Base-by-base conservation (phyloP, 2,329 filamentous ascomycete genomes). In the Xenoacremonium recifei region DNA sequence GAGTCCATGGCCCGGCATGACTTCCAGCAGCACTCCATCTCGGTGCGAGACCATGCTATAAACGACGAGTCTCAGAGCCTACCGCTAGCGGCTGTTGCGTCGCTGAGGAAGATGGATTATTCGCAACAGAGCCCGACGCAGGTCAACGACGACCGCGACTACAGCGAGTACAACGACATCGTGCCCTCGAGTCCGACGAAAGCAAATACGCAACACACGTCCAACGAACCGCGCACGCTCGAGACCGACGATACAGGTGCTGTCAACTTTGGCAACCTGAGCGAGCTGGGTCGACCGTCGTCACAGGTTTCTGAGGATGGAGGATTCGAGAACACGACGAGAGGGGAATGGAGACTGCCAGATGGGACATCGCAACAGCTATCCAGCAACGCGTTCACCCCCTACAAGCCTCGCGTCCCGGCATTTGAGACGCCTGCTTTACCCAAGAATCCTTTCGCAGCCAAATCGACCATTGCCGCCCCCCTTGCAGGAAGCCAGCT, bases 91-190 rank as follows among this genome's bases (percentile, higher is more conserved):
- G 37, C 47, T 29, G 42, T 35, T 23, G 43, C 53, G 37, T 21
- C 43, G 39, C 46, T 49, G 20, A 47, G 45, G 44, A 72, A 63
- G 38, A 75, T 70, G 64, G 67, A 73, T 21, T 63, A 59, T n/a
- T 76, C 74, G 10, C 71, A 75, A 30, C 69, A 73, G 42, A 77
- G 76, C 9, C 73, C 73, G 2, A 82, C 78, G 2, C 78, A 82
- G 58, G 65, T 70, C 44, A 82, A 82, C 49, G 70, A 73, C 33
- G 76, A 69, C 35, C 72, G 77, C 27, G 78, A 79, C 59, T 82
- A 82, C 50, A 71, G 72, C 62, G 68, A 49, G 67, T 73, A 60
- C 46, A 63, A 50, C 44, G 48, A 58, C 10, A 37, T 59, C 20
- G 36, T 58, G 9, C 62, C 45, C 23, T 63, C 47, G 41, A 66